phyloP scores from a whole-genome alignment of 208 protist genomes.

The Leishmania guyanensis region DNA sequence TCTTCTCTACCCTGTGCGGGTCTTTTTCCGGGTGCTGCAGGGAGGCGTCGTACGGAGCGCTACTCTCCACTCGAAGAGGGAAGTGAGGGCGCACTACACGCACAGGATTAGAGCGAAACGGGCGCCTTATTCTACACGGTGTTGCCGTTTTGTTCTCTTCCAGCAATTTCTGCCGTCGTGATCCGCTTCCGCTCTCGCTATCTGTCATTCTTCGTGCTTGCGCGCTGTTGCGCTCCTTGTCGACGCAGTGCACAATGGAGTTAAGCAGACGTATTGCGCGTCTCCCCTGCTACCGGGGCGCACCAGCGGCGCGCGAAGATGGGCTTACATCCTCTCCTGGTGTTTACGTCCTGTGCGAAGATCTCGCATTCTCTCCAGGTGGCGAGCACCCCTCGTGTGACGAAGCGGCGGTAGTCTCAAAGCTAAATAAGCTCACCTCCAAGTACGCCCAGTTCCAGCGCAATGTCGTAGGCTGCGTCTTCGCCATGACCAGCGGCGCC shows the following conservation, averaged over 20 bases:
- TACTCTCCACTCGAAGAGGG: not conserved
- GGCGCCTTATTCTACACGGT: not conserved
- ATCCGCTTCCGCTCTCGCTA: not conserved
- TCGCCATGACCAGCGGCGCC: not conserved
- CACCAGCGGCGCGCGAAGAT: not conserved
- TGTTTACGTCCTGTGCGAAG: slow-evolving; percentile 10
- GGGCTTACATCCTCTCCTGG: not conserved
- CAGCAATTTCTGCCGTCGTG: not conserved
- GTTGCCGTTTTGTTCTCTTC: not conserved
- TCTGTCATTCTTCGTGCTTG: not conserved
- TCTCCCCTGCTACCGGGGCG: not conserved
- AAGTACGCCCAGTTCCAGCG: slow-evolving; percentile 23
- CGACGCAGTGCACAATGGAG: slow-evolving; percentile 90
- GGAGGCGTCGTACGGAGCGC: not conserved
- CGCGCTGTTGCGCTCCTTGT: slow-evolving; percentile 76
- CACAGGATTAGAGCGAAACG: not conserved
- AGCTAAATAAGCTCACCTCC: slow-evolving; percentile 13
- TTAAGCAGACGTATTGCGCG: slow-evolving; percentile 4
- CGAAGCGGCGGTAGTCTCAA: not conserved
- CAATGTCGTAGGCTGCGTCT: slow-evolving; percentile 15
- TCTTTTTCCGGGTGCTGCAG: not conserved
- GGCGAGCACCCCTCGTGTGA: not conserved
- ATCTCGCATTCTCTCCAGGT: not conserved
- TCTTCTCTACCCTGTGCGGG: not conserved
- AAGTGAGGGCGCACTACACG: not conserved